phyloP scores from a whole-genome alignment of 1,284 basidiomycete genomes.

The Wolfiporia cocos region DNA sequence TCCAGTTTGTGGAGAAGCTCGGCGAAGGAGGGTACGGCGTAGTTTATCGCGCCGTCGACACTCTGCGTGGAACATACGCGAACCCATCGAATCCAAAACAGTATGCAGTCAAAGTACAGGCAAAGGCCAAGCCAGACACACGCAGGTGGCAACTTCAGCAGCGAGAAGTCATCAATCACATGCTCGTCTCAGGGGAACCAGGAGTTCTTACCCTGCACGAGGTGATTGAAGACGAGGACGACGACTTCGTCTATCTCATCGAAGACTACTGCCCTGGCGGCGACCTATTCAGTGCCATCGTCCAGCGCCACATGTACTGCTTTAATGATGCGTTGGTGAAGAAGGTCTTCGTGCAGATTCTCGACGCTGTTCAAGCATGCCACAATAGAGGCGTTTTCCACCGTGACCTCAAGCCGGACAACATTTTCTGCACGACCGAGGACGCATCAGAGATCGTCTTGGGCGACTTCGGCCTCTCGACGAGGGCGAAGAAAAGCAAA shows the following conservation, averaged over 20 bases:
- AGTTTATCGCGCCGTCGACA: slow-evolving; percentile 29
- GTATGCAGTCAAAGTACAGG: slow-evolving; percentile 61
- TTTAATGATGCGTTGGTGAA: slow-evolving; percentile 44
- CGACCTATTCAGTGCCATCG: slow-evolving; percentile 58
- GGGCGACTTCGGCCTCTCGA: slow-evolving; percentile 66
- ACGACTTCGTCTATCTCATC: slow-evolving; percentile 51
- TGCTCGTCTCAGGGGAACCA: slow-evolving; percentile 46
- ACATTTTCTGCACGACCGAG: slow-evolving; percentile 46
- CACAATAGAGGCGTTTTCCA: slow-evolving; percentile 58
- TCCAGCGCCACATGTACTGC: slow-evolving; percentile 39
- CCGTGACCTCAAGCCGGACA: slow-evolving; percentile 71
- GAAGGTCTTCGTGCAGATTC: slow-evolving; percentile 49
- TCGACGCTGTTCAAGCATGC: slow-evolving; percentile 57
- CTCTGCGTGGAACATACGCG: slow-evolving; percentile 46
- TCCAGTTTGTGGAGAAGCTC: slow-evolving; percentile 40
- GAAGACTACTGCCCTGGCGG: slow-evolving; percentile 59
- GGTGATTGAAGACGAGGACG: slow-evolving; percentile 52
- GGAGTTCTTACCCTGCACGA: slow-evolving; percentile 54
- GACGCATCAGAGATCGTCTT: slow-evolving; percentile 44
- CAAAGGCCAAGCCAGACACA: slow-evolving; percentile 44
- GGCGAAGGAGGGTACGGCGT: slow-evolving; percentile 30
- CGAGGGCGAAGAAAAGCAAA: slow-evolving; percentile 38
- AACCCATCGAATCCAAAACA: slow-evolving; percentile 17
- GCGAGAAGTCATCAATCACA: slow-evolving; percentile 36
- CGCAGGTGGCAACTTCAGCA: slow-evolving; percentile 16